Evolutionary conservation across 1,284 basidiomycete genomes (phyloP), one percentile per base, ranked within the genome.

Genomic region (Sanghuangporus sanghuang): DNA sequence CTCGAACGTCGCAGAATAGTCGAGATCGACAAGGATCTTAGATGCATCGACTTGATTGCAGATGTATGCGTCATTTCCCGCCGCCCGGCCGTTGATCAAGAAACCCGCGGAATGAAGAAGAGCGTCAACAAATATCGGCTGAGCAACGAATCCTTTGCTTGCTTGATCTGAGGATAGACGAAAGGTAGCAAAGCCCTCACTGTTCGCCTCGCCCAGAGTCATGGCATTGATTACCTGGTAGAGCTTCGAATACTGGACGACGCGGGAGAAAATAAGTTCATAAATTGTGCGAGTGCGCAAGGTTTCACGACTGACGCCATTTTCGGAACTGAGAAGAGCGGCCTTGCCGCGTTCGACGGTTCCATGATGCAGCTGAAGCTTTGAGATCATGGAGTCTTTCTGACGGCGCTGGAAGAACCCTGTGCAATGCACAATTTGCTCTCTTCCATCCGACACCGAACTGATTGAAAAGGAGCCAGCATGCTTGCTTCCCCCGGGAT

Each of bases 101-200:
- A 91, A 88, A 1, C 89, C 89, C 0, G 86, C 83, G 38, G 82
- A 78, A 64, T 91, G 89, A 38, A 90, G 75, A 27, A 90, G 74
- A 0, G 85, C 82, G 67, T 91, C 89, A 59, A 83, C 75, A 72
- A 89, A 87, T n/a, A 87, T 69, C 0, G 84, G 81, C 63, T 85
- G 79, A 3, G 77, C 74, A 3, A 78, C 73, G 66, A 78, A 82
- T 9, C 71, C 67, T 23, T 75, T 75, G 12, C 68, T 64, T 42
- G 74, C 68, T 39, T 76, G 68, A 32, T 71, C 68, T 0, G 67
- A 54, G 1, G 81, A 79, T 8, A 86, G 72, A 40, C 73, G 71
- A 36, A 87, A 71, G 0, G 73, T 71, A 0, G 85, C 87, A 63
- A 78, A 78, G 1, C 81, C 86, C 67, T 83, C 82, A 71, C 80